These are phyloP conservation scores for Akanthomyces lecanii DNA, from an alignment of 2,329 filamentous ascomycete species.

Conservation along the genomic window DNA sequence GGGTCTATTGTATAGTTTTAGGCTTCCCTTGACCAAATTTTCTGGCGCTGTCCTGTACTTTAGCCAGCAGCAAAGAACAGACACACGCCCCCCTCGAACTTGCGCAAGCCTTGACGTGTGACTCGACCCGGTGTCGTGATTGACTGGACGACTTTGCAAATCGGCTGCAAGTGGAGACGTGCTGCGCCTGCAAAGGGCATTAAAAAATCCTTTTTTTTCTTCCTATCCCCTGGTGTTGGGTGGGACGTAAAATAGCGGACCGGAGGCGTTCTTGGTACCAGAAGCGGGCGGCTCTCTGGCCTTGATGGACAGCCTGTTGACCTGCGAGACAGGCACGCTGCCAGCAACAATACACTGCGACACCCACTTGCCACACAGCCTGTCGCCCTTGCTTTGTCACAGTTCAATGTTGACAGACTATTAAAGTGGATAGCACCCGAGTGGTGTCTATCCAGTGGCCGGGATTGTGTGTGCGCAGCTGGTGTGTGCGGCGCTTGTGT, in stretches of 20 bases:
- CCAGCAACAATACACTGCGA: neutral
- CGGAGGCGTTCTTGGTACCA: constrained; percentile 10
- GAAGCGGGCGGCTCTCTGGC: constrained; percentile 1
- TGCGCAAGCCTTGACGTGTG: constrained; percentile 13
- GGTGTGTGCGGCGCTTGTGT: constrained; percentile 4
- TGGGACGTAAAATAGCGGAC: constrained; percentile 10
- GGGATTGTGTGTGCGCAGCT: neutral
- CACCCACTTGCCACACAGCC: neutral
- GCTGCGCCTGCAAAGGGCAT: constrained; percentile 13
- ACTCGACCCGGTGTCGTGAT: constrained; percentile 19
- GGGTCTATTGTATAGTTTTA: constrained; percentile 10
- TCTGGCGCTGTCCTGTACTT: constrained; percentile 9
- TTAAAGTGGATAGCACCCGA: constrained; percentile 8
- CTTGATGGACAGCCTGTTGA: constrained; percentile 1
- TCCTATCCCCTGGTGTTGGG: neutral
- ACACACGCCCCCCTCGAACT: constrained; percentile 14
- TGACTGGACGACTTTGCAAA: constrained; percentile 17
- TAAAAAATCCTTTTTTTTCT: constrained; percentile 3
- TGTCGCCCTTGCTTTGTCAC: neutral
- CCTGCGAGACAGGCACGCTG: constrained; percentile 5
- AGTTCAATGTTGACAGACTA: neutral
- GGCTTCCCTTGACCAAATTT: constrained; percentile 11
- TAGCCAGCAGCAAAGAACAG: constrained; percentile 1
- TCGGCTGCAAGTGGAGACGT: constrained; percentile 14
- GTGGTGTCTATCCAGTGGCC: constrained; percentile 1